These are phyloP conservation scores for Polyplosphaeria fusca DNA, from an alignment of 495 filamentous ascomycete genomes.

Conservation along the genomic window DNA sequence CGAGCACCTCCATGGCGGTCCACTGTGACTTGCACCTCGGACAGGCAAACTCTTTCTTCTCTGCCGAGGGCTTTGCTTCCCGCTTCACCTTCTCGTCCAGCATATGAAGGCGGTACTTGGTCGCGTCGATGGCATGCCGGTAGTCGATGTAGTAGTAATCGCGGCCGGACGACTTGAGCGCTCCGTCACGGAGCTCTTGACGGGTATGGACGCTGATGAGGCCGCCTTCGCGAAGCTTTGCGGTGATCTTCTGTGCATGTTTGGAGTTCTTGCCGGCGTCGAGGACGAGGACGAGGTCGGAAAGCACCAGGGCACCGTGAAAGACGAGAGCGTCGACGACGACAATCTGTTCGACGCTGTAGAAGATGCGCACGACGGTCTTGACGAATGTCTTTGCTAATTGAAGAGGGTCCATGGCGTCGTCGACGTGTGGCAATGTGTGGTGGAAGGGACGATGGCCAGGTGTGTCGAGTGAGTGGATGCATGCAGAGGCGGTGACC, in stretches of 20 bases:
- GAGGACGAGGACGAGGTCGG: slow-evolving; percentile 81
- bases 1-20: slow-evolving; percentile 82
- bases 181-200: slow-evolving; percentile 70
- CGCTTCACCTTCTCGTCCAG: slow-evolving; percentile 80
- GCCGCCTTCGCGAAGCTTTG: slow-evolving; percentile 76
- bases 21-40: slow-evolving; percentile 73
- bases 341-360: slow-evolving; percentile 81
- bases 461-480: background rate
- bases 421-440: background rate
- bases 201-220: slow-evolving; percentile 70
- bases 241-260: slow-evolving; percentile 82
- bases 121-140: slow-evolving; percentile 88
- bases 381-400: slow-evolving; percentile 83
- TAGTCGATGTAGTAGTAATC: slow-evolving; percentile 98
- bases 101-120: slow-evolving; percentile 88
- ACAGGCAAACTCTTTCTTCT: slow-evolving; percentile 89
- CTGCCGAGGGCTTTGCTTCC: slow-evolving; percentile 69
- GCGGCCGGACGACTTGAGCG: slow-evolving; percentile 70
- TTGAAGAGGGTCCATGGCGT: slow-evolving; percentile 59
- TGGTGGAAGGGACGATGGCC: too few species aligned
- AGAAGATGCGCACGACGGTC: slow-evolving; percentile 87
- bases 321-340: slow-evolving; percentile 89
- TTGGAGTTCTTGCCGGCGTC: slow-evolving; percentile 73
- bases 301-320: slow-evolving; percentile 70
- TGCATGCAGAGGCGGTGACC: background rate